These are phyloP conservation scores for Rhazya stricta DNA, from an alignment of 257 asterid genomes.

Conservation along the genomic window DNA sequence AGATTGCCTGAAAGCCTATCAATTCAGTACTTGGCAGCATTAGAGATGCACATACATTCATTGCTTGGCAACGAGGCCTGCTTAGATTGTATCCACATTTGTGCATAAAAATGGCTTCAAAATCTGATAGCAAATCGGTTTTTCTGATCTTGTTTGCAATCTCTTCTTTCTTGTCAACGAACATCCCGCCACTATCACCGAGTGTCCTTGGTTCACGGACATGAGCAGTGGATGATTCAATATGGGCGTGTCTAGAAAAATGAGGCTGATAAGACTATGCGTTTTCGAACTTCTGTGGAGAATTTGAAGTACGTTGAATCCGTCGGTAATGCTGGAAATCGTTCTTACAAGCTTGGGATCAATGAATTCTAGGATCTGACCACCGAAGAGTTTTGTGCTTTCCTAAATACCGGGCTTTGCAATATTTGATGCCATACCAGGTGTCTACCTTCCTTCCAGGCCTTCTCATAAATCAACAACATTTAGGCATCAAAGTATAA, in stretches of 20 bases:
- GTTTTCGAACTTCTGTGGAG: not conserved
- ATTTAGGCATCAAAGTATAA: not conserved
- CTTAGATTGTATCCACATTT: no score
- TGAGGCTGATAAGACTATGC: not conserved
- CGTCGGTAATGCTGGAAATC: not conserved
- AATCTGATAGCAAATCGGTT: not conserved
- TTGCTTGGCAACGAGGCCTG: no score
- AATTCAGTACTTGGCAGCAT: not conserved
- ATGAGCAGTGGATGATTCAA: conserved; percentile 3
- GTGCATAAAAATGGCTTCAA: conserved; percentile 3
- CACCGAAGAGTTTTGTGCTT: not conserved
- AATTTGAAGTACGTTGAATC: not conserved
- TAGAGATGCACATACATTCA: not conserved
- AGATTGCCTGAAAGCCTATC: not conserved
- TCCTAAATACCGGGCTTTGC: no score
- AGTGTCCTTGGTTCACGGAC: not conserved
- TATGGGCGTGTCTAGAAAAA: not conserved
- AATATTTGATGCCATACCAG: no score
- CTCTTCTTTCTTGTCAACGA: not conserved
- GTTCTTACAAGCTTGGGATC: conserved; percentile 3
- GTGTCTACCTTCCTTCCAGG: not conserved
- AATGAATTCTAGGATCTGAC: not conserved
- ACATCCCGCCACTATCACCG: not conserved
- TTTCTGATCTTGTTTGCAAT: not conserved
- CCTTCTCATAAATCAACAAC: not conserved